Evolutionary conservation across 305 asterid genomes (phyloP).

Genomic region (Vinca major): DNA sequence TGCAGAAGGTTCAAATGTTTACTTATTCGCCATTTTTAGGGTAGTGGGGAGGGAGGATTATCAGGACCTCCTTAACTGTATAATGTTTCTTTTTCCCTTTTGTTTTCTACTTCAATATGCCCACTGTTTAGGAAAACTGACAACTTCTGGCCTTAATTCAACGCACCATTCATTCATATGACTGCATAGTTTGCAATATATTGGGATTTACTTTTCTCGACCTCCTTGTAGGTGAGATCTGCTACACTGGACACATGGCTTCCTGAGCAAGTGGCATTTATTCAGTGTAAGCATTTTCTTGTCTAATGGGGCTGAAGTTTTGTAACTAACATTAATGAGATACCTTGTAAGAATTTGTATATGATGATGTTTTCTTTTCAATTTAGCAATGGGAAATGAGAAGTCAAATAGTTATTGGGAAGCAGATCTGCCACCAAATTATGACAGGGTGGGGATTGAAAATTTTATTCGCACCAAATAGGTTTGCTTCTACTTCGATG

Average conservation of each 20-base stretch:
- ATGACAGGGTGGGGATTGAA: conserved; percentile 98
- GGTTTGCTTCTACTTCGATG: conserved; percentile 20
- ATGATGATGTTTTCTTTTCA: conserved; percentile 15
- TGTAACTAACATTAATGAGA: conserved; percentile 12
- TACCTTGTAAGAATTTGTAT: conserved; percentile 7
- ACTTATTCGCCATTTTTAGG: neutral
- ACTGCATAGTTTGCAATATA: neutral
- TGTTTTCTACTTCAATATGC: neutral
- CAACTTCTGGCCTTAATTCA: neutral
- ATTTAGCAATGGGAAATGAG: conserved; percentile 92
- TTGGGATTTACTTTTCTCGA: conserved; percentile 8
- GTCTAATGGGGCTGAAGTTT: conserved; percentile 10
- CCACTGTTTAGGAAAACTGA: neutral
- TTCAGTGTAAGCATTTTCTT: conserved; percentile 58
- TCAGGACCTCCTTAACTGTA: neutral
- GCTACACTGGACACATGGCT: conserved; percentile 99
- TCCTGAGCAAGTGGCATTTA: conserved; percentile 98
- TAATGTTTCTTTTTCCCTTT: neutral
- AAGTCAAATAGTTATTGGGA: conserved; percentile 97
- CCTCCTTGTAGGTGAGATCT: conserved; percentile 76
- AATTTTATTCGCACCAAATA: conserved; percentile 99
- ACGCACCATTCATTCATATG: neutral
- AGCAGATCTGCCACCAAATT: conserved; percentile 96
- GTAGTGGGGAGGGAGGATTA: neutral
- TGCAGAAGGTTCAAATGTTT: neutral